Evolutionary conservation across 441 rosid species (phyloP).

Genomic region (Euphorbia neoarborescens): DNA sequence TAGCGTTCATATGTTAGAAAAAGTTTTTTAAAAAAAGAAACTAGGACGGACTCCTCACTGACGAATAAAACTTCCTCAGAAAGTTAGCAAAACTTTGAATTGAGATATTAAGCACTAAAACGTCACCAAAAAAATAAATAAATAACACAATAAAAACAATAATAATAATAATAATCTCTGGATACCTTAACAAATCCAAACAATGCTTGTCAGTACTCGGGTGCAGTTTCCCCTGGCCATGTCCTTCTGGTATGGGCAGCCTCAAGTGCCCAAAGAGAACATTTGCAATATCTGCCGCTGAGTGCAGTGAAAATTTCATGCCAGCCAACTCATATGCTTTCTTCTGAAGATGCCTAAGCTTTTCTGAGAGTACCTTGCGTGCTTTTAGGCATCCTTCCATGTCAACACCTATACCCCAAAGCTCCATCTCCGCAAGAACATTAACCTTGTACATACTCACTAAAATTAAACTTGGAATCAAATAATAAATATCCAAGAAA

Average conservation of each 20-base stretch:
- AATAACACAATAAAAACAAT: no score
- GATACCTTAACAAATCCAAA: constrained; percentile 80
- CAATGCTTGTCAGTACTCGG: constrained; percentile 92
- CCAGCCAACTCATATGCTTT: constrained; percentile 82
- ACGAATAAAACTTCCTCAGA: not conserved
- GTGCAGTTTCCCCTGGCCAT: constrained; percentile 68
- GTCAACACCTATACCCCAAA: constrained; percentile 90
- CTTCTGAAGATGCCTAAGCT: constrained; percentile 71
- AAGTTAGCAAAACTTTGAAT: not conserved
- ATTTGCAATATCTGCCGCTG: constrained; percentile 88
- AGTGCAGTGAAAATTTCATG: constrained; percentile 65
- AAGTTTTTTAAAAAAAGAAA: not conserved
- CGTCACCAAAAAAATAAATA: no score
- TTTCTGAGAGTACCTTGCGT: constrained; percentile 59
- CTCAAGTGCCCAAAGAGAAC: constrained; percentile 72
- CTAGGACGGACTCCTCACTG: not conserved
- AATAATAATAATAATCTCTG: not conserved
- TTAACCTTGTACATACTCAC: constrained; percentile 49
- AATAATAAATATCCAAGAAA: not conserved
- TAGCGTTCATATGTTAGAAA: not conserved
- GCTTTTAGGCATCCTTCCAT: constrained; percentile 84
- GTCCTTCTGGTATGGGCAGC: constrained; percentile 63
- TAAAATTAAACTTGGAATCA: constrained; percentile 17
- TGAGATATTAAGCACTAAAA: not conserved
- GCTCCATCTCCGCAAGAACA: constrained; percentile 95